Base-by-base conservation (phyloP, 176 grass and related monocot genomes). In the Hyparrhenia diplandra region DNA sequence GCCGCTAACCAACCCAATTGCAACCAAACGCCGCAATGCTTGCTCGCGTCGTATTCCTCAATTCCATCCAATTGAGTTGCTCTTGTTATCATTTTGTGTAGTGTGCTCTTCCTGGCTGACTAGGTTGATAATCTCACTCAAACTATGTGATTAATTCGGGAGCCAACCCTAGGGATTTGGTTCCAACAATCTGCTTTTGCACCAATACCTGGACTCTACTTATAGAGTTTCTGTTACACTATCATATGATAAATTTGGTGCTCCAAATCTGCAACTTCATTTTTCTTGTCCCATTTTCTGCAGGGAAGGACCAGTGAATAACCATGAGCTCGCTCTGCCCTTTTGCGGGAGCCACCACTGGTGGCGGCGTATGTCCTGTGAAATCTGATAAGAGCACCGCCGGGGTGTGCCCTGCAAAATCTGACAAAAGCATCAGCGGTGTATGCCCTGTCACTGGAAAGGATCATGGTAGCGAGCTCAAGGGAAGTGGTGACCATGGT, bases 361-460 rank as follows among this genome's bases (percentile, higher is more conserved):
- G n/a, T 1, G 73, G 83, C 2, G 83, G 52, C 5, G 46, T 36
- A 8, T 89, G 82, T 71, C 87, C 82, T 39, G 46, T 81, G 65
- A 89, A 85, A 54, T 89, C 82, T 0, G 70, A 85, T 23, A 88
- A 84, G 69, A 84, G 32, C 43, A 64, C 20, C 12, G 4, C 32
- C 11, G 72, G 71, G 9, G 23, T 35, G 41, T 68, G 72, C 36
- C 73, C 65, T 63, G 79, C 20, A 46, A 57, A 82, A 69, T 90
- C 93, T 69, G 89, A 90, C 34, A 92, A 92, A 80, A 86, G 34
- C 41, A 76, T 61, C 23, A 37, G 11, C 1, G 55, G 77, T 14
- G 69, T 81, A 0, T 98, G 92, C 84, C 96, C 92, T 25, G 88
- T 98, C 45, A 89, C 82, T 2, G 74, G 75, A 24, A 79, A 78